phyloP scores from a whole-genome alignment of 257 asterid species.

The Solanum virginianum region DNA sequence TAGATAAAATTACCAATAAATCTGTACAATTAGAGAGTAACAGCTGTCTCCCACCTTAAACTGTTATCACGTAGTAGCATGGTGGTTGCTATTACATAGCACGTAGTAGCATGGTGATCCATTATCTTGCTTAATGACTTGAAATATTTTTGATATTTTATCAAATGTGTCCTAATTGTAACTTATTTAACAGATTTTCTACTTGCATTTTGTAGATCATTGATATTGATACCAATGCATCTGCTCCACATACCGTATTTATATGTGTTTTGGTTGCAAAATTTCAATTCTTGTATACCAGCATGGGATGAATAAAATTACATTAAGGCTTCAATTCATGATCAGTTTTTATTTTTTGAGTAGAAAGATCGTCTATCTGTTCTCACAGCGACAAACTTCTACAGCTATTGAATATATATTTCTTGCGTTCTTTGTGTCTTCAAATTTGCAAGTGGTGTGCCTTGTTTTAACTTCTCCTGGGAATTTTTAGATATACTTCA shows the following conservation, averaged over 20 bases:
- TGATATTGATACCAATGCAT: background rate
- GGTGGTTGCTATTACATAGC: background rate
- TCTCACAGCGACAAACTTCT: background rate
- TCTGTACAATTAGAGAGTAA: background rate
- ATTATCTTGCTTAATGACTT: background rate
- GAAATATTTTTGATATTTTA: background rate
- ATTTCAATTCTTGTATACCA: background rate
- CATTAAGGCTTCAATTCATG: background rate
- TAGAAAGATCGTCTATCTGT: background rate
- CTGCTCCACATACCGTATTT: background rate
- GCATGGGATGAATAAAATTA: background rate
- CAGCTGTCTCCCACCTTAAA: background rate
- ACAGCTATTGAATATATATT: background rate
- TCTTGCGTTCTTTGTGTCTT: background rate
- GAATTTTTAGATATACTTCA: slow-evolving; percentile 71
- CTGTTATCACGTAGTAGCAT: background rate
- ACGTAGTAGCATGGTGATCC: background rate
- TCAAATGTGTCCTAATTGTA: background rate
- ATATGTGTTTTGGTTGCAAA: background rate
- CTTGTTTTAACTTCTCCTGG: slow-evolving; percentile 5
- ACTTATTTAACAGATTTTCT: background rate
- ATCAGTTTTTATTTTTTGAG: background rate
- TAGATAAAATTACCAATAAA: background rate
- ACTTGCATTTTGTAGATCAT: background rate
- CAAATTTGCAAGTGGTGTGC: background rate